Conservation (phyloP, 148 eudicot species). For the Camellia japonica region DNA sequence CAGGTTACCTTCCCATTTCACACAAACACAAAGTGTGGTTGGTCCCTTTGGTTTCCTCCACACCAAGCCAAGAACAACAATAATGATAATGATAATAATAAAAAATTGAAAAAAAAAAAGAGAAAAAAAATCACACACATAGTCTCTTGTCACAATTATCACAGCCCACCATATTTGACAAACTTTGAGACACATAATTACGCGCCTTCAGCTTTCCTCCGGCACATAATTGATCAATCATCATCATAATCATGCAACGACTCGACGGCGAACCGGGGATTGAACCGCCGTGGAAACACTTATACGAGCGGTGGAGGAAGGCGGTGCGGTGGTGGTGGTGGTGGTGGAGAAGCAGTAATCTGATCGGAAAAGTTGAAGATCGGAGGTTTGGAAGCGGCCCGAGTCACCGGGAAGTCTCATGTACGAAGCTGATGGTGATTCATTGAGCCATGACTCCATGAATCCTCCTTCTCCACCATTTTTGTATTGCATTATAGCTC, state of each 20-base stretch:
- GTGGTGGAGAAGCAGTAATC: slow-evolving; percentile 22
- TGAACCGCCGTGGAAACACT: slow-evolving; percentile 8
- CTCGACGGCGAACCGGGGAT: slow-evolving; percentile 15
- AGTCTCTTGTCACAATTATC: background rate
- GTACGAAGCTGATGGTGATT: slow-evolving; percentile 27
- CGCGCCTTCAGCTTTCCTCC: slow-evolving; percentile 9
- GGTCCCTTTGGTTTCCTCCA: slow-evolving; percentile 25
- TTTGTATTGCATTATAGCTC: slow-evolving; percentile 58
- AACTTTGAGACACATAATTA: background rate
- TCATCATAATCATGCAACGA: slow-evolving; percentile 9
- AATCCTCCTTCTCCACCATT: slow-evolving; percentile 28
- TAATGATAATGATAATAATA: too few relatives aligned
- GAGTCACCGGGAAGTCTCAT: slow-evolving; percentile 26
- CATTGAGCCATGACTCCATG: slow-evolving; percentile 33
- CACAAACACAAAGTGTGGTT: background rate
- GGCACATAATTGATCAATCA: background rate
- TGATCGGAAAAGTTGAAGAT: background rate
- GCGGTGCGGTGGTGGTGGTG: background rate
- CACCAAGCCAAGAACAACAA: background rate
- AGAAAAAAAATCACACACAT: background rate
- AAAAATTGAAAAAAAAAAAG: background rate
- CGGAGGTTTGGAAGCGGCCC: slow-evolving; percentile 14
- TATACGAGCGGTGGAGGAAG: slow-evolving; percentile 17
- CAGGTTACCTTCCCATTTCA: slow-evolving; percentile 12
- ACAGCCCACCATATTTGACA: slow-evolving; percentile 12